Evolutionary conservation across 208 protist species (phyloP), one percentile per base, ranked within the genome.

Genomic region (Wallacemonas rigidus): DNA sequence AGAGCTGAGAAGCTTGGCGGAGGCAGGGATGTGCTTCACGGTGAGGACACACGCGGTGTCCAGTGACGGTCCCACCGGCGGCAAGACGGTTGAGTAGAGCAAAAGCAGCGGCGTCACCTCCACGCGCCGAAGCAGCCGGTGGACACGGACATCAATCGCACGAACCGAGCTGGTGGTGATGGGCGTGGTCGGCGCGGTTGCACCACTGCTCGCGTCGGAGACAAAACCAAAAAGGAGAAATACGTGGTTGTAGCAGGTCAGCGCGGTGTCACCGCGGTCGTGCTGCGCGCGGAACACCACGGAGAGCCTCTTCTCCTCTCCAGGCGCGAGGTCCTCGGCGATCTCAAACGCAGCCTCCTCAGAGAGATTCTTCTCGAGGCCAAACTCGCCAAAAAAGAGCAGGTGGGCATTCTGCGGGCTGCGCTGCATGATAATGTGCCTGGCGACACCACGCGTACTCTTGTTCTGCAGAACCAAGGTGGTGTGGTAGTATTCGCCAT

Each of bases 401-500:
- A 94, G 71, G 61, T 93, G 88, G 2, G 89, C 83, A 60, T 87
- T 89, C 39, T 65, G 60, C 50, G 88, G 69, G 67, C 85, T 90
- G 53, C 87, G 91, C 69, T 94, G 91, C 43, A 94, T 67, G n/a
- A 80, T 79, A 11, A 96, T 80, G 67, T 83, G 81, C 12, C 63
- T 63, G n/a, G 89, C 91, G 38, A 76, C 69, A 40, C 80, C 70
- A n/a, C 89, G 61, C 39, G 76, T 69, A 72, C 86, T 91, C 8
- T 77, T 70, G 75, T 96, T 96, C 47, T 67, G 67, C 55, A 96
- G 60, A 7, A 82, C 56, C 5, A 96, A 83, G 38, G 55, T 83
- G 8, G 87, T 93, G 67, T 78, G 74, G 48, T 85, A 89, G 73
- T 90, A 89, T 76, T 96, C 87, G 9, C 91, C 91, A 67, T 96